Evolutionary conservation across 1,139 yeast species (phyloP), one percentile per base, ranked within the genome.

Genomic region (Pichia sp.): DNA sequence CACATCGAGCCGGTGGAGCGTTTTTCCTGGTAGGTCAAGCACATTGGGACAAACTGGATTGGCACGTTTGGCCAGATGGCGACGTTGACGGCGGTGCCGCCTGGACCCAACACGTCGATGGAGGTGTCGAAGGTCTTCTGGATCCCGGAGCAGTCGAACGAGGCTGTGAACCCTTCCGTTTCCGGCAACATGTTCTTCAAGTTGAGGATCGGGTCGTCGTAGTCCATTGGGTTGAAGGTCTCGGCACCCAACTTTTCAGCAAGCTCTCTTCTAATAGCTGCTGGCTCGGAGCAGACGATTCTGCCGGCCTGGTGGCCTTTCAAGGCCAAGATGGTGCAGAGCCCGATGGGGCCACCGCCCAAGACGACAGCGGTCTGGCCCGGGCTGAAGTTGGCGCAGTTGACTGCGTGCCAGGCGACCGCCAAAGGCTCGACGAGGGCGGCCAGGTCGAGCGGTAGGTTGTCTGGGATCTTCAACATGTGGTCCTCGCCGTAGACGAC

Each of bases 281-380:
- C 84, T 1, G 87, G 88, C 66, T 83, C 88, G 47, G 84, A 78
- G 32, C 81, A 80, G 8, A 82, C 80, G 49, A 83, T 80, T 45
- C 70, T 74, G 2, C 75, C 70, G 2, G 83, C 84, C 31, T 79
- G 75, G 58, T 77, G 77, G 8, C 84, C 87, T 59, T 80, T 77
- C 48, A 83, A 70, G 1, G 85, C 85, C 50, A 81, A 68, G 36
- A 81, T 71, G 1, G 83, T 75, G 29, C 83, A 80, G 45, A 82
- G 67, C 1, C 87, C 87, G 64, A 82, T 82, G 32, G 87, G 85
- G 5, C 87, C 87, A 50, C 82, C 81, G 41, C 87, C 85, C 3
- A 82, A 66, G 47, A 82, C 78, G 40, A 82, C 65, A 4, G 82
- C 85, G 13, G 76, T 70, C 44, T 75, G 73, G 32, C 84, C 85